phyloP scores from a whole-genome alignment of 768 basidiomycete species.

The Podaxis pistillaris region DNA sequence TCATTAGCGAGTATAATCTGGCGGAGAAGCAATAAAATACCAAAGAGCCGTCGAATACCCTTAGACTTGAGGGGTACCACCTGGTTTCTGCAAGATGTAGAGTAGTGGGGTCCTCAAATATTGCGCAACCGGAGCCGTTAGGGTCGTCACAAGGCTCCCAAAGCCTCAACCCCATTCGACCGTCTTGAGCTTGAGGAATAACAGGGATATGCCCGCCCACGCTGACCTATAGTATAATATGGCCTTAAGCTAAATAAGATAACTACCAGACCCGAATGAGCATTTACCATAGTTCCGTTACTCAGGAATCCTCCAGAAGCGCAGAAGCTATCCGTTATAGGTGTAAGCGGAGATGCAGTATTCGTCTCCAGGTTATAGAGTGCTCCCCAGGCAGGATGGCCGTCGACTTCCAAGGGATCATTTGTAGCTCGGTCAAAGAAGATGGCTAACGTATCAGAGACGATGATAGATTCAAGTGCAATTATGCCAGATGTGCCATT shows the following conservation, averaged over 20 bases:
- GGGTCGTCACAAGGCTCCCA: conserved; percentile 37
- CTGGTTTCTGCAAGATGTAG: conserved; percentile 34
- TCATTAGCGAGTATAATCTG: background rate
- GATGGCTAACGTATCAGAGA: conserved; percentile 28
- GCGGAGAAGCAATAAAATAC: conserved; percentile 22
- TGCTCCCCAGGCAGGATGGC: conserved; percentile 45
- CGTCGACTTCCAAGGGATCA: conserved; percentile 40
- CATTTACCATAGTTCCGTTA: conserved; percentile 37
- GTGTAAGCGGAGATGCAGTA: conserved; percentile 30
- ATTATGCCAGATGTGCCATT: conserved; percentile 28
- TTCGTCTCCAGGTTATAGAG: conserved; percentile 42
- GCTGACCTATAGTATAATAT: conserved; percentile 21
- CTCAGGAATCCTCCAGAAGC: conserved; percentile 39
- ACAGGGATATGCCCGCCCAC: conserved; percentile 30
- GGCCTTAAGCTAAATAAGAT: background rate
- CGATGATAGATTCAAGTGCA: conserved; percentile 28
- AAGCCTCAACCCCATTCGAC: conserved; percentile 34
- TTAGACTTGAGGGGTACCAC: conserved; percentile 41
- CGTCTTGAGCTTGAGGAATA: conserved; percentile 27
- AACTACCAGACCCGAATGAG: background rate
- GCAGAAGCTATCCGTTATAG: conserved; percentile 39
- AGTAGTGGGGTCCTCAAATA: conserved; percentile 33
- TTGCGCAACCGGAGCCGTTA: conserved; percentile 27
- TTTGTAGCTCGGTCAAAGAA: conserved; percentile 30
- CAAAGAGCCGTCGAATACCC: conserved; percentile 32